Evolutionary conservation across 352 stramenopile genomes (phyloP).

Genomic region (Globisporangium carolinianum): DNA sequence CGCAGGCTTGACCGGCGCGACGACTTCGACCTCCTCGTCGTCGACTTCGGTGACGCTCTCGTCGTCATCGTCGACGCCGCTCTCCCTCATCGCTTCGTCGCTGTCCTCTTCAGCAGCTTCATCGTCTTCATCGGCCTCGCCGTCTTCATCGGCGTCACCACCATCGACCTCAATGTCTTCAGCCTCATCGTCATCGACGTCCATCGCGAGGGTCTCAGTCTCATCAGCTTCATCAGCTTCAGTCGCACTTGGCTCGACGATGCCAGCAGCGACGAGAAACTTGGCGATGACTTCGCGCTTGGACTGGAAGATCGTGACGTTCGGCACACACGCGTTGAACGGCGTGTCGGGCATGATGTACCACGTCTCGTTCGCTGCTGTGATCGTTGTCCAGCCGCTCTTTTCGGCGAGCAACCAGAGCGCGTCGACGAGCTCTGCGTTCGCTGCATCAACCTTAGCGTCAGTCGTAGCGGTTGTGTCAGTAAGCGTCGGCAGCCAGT

Average conservation of each 20-base stretch:
- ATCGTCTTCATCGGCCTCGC: not conserved
- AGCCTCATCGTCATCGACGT: conserved; percentile 12
- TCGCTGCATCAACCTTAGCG: conserved; percentile 12
- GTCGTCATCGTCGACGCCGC: conserved; percentile 5
- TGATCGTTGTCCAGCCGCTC: conserved; percentile 55
- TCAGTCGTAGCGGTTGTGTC: conserved; percentile 11
- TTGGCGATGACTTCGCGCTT: conserved; percentile 56
- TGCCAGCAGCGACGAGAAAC: conserved; percentile 34
- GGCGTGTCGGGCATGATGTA: conserved; percentile 58
- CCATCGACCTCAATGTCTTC: not conserved
- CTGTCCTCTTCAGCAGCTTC: conserved; percentile 1
- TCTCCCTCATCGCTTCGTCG: conserved; percentile 7
- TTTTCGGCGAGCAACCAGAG: conserved; percentile 51
- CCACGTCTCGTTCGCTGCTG: conserved; percentile 35
- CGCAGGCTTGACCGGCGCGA: not conserved
- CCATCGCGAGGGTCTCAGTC: conserved; percentile 4
- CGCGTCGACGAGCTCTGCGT: conserved; percentile 29
- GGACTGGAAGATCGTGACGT: conserved; percentile 67
- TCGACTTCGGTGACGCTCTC: conserved; percentile 9
- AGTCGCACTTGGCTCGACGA: conserved; percentile 9
- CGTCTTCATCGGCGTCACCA: not conserved
- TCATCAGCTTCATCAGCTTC: conserved; percentile 1
- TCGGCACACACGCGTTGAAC: conserved; percentile 64
- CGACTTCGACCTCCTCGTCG: not conserved
- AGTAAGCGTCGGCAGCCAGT: conserved; percentile 15